phyloP scores from a whole-genome alignment of 768 basidiomycete genomes.

The Russula emetica region DNA sequence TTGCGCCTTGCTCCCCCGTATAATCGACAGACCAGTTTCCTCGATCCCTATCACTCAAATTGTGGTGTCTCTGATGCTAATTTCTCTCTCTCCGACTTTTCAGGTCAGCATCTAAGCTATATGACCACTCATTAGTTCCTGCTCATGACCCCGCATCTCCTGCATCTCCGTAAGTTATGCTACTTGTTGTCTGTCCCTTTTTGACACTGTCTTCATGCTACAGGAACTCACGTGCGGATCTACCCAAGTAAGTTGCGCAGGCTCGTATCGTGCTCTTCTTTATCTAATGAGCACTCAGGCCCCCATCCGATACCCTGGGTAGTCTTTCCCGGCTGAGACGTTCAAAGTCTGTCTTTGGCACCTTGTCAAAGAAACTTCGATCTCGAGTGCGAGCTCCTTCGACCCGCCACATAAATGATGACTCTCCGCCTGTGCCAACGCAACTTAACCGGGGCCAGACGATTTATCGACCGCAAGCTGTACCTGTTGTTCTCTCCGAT shows the following conservation, averaged over 20 bases:
- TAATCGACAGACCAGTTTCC: not conserved
- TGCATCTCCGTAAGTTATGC: conserved; percentile 8
- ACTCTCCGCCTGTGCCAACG: not conserved
- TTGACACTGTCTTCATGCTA: not conserved
- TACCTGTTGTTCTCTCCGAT: conserved; percentile 14
- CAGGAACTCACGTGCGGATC: not conserved
- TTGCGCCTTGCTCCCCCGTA: not conserved
- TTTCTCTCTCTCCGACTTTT: not conserved
- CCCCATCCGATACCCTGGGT: not conserved
- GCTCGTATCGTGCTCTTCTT: not conserved
- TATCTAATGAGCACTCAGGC: not conserved
- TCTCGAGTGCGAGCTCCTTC: conserved; percentile 5
- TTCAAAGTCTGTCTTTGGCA: conserved; percentile 10
- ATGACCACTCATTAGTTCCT: not conserved
- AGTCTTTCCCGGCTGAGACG: not conserved
- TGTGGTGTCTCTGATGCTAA: not conserved
- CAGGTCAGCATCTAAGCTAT: not conserved
- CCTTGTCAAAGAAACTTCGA: conserved; percentile 14
- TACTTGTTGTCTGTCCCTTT: not conserved
- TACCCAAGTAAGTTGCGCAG: conserved; percentile 7
- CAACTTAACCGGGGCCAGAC: not conserved
- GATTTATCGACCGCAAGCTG: conserved; percentile 1
- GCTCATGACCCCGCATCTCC: not conserved
- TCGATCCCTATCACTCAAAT: not conserved
- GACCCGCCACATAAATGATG: not conserved